Evolutionary conservation across 192 early-diverging fungal species (phyloP), one percentile per base, ranked within the genome.

Genomic region (Chytriomyces sp.): DNA sequence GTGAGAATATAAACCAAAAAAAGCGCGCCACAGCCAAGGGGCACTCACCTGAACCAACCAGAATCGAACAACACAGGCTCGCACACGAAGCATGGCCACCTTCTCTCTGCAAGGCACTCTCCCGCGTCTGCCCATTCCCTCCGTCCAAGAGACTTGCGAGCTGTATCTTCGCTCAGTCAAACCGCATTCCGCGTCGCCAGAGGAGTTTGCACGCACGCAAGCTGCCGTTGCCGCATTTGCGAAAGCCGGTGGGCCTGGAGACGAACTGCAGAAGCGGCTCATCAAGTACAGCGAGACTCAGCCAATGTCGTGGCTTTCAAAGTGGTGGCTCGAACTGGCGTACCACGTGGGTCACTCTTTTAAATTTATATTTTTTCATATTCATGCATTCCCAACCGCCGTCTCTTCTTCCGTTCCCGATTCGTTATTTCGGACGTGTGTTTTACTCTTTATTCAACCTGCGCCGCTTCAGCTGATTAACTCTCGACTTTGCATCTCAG

Each of bases 271-370:
- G 85, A 81, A 90, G 78, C 90, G 96, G 66, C 85, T 99, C 61
- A 61, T 92, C 61, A 91, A 91, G 69, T 89, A 92, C 60, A 92
- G 89, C 24, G 86, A 90, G 79, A 89, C 92, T 26, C 89, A 88
- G 63, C 87, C 91, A 62, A 88, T 89, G 45, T 94, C 93, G 87
- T 99, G 96, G 88, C 74, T 97, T 63, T 94, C 92, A 81, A 95
- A 96, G 78, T 99, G 97, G 97, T 99, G 97, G 97, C 93, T 94
- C 79, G 95, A 96, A 67, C 88, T 93, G 63, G 94, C 95, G 8
- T 99, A 99, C 84, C 77, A 78, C 43, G 77, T 68, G 50, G 35
- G 35, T 35, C 35, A 35, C 35, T 35, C 35, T 35, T 35, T 35
- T 35, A 35, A 35, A 35, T 35, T 35, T 35, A 35, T 35, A 35